Percentiles rank a stretch among this genome's conserved stretches.
Conservation (phyloP, 1,284 basidiomycete species). For the Fomitiporia mediterranea region DNA sequence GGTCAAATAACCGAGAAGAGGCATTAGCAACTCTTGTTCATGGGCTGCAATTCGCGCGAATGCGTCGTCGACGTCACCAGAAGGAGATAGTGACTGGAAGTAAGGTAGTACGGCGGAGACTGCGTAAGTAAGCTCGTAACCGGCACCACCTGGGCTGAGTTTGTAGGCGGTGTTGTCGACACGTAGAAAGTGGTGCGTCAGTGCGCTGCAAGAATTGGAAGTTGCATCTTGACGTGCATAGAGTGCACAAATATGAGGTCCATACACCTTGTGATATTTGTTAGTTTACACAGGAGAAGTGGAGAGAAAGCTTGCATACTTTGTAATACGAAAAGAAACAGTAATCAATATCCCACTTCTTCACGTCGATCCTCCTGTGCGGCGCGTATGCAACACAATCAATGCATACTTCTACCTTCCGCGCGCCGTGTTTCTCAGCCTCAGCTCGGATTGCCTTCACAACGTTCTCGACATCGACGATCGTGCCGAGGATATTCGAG, state of each 20-base stretch:
- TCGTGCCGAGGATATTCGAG: slow-evolving; percentile 71
- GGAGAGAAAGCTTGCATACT: slow-evolving; percentile 40
- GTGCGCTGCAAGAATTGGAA: slow-evolving; percentile 43
- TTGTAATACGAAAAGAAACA: slow-evolving; percentile 74
- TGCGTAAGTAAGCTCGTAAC: slow-evolving; percentile 66
- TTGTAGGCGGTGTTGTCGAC: slow-evolving; percentile 50
- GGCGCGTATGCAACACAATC: slow-evolving; percentile 81
- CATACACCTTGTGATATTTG: slow-evolving; percentile 54
- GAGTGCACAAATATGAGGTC: slow-evolving; percentile 64
- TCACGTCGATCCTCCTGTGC: slow-evolving; percentile 64
- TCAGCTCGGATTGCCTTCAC: slow-evolving; percentile 46
- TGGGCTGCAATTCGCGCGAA: slow-evolving; percentile 44
- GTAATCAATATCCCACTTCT: slow-evolving; percentile 73
- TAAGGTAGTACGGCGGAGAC: slow-evolving; percentile 61
- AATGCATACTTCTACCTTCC: slow-evolving; percentile 59
- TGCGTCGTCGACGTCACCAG: slow-evolving; percentile 40
- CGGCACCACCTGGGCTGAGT: slow-evolving; percentile 66
- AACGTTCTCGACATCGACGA: slow-evolving; percentile 57
- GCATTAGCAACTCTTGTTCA: slow-evolving; percentile 40
- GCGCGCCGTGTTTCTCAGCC: slow-evolving; percentile 50
- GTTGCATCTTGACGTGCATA: slow-evolving; percentile 52
- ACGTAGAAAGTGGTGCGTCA: slow-evolving; percentile 71
- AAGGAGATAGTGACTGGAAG: slow-evolving; percentile 52
- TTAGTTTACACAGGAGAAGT: background rate
- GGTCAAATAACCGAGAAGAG: slow-evolving; percentile 39